A percentile compares a stretch with the other conserved stretches of the same genome.
Evolutionary conservation across 768 basidiomycete genomes (phyloP).

Genomic region (Suillus weaverae): DNA sequence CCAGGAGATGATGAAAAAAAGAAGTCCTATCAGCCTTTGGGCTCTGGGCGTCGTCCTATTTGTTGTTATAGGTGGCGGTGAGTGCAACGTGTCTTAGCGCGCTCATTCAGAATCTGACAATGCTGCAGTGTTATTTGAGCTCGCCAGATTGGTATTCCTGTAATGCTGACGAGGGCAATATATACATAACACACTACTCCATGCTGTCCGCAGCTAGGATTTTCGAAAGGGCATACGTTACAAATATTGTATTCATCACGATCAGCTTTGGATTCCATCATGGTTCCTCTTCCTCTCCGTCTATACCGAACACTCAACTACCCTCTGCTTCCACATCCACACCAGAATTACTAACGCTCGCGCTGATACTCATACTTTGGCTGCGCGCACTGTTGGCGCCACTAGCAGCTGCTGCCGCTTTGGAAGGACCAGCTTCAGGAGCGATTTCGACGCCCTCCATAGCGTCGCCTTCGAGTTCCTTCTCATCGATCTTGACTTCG

Average conservation of each 20-base stretch:
- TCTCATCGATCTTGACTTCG: conserved; percentile 78
- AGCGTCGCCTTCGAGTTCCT: conserved; percentile 77
- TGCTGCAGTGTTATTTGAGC: conserved; percentile 68
- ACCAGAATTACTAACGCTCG: conserved; percentile 47
- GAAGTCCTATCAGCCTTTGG: conserved; percentile 74
- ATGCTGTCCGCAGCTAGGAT: neutral
- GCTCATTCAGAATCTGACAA: conserved; percentile 8
- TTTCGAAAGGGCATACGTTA: neutral
- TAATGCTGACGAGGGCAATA: conserved; percentile 27
- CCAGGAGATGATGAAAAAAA: conserved; percentile 68
- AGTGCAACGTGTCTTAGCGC: conserved; percentile 24
- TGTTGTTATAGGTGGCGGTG: conserved; percentile 80
- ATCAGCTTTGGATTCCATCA: conserved; percentile 7
- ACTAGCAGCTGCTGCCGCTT: conserved; percentile 24
- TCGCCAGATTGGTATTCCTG: conserved; percentile 66
- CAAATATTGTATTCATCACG: conserved; percentile 11
- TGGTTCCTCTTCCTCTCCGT: conserved; percentile 4
- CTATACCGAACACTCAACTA: conserved; percentile 19
- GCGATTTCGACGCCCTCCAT: conserved; percentile 73
- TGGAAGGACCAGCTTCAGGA: conserved; percentile 25
- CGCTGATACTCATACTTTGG: conserved; percentile 64
- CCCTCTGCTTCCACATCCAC: conserved; percentile 44
- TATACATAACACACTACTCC: neutral
- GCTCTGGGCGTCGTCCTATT: conserved; percentile 74
- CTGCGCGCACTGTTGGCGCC: conserved; percentile 46